Base-by-base conservation (phyloP, 768 basidiomycete species). In the Auricularia auricula-judae region DNA sequence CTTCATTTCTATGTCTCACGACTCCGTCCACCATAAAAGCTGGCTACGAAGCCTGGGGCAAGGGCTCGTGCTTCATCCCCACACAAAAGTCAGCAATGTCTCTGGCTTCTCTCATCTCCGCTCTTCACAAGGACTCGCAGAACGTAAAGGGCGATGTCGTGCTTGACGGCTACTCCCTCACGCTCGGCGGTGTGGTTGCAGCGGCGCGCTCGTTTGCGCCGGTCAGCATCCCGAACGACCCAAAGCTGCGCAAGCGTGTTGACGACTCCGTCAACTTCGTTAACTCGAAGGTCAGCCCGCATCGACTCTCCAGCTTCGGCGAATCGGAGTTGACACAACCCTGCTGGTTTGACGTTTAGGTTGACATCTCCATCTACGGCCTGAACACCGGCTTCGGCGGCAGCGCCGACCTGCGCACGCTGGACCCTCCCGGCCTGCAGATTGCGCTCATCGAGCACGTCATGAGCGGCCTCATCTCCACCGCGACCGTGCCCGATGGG, bases 341-440 rank as follows among this genome's bases (percentile, higher is more conserved):
- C 53, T 54, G 18, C 53, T 7, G 18, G 53, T 54, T 54, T 29
- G 53, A 18, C 53, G 18, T 69, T 91, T 42, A 91, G 73, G 80
- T 93, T 43, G 80, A 82, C 29, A 77, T 80, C 3, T 88, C 86
- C 67, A 81, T 93, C 23, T 94, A 94, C 68, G 92, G 92, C 23
- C 86, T 93, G 51, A 88, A 87, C 61, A 89, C 89, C 3, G 92
- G 92, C 59, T 94, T 91, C 70, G 92, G 91, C 44, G 91, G 91
- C n/a, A 88, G 86, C 69, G 86, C 87, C 76, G 64, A 58, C 14
- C 54, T 47, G 14, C 11, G 8, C 7, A 58, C 43, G 21, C 34
- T 14, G 53, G 78, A 66, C 42, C 29, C n/a, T 29, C 56, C 53
- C 7, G 53, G 53, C 18, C 53, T 54, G n/a, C 53, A 54, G 53